A percentile compares a stretch with the other conserved stretches of the same genome.
Evolutionary conservation across 352 stramenopile species (phyloP).

Genomic region (Globisporangium cystogenes): DNA sequence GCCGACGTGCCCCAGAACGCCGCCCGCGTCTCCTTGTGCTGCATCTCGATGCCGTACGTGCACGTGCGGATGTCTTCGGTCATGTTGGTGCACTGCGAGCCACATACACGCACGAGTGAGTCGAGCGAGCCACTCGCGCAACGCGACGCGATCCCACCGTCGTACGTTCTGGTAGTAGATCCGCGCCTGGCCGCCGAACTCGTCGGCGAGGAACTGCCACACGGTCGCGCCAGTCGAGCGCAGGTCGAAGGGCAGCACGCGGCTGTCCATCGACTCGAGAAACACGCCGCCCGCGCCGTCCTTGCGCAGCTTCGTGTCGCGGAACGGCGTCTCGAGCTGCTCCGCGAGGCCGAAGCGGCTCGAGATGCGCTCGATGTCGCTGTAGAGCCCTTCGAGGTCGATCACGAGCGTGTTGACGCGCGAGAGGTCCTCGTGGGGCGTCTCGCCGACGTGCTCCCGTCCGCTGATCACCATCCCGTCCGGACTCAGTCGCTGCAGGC

Average conservation of each 20-base stretch:
- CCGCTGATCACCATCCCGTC: slow-evolving; percentile 12
- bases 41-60: slow-evolving; percentile 12
- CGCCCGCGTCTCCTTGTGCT: slow-evolving; percentile 11
- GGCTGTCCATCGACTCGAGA: slow-evolving; percentile 11
- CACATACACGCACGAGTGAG: not conserved
- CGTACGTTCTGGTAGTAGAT: slow-evolving; percentile 14
- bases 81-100: slow-evolving; percentile 11
- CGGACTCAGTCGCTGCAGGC: slow-evolving; percentile 4
- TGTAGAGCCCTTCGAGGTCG: slow-evolving; percentile 11
- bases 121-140: not conserved
- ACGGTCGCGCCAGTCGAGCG: slow-evolving; percentile 8
- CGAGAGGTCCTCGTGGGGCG: slow-evolving; percentile 5
- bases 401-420: slow-evolving; percentile 11
- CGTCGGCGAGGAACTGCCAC: slow-evolving; percentile 13
- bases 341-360: slow-evolving; percentile 6
- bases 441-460: not conserved
- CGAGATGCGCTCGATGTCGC: slow-evolving; percentile 6
- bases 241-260: slow-evolving; percentile 14
- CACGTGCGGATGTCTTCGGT: slow-evolving; percentile 12
- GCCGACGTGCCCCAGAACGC: slow-evolving; percentile 11
- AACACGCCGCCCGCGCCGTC: not conserved
- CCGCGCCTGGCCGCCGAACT: slow-evolving; percentile 3
- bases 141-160: not conserved
- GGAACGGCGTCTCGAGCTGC: slow-evolving; percentile 7
- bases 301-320: slow-evolving; percentile 8